Conservation (phyloP, 202 grass and related monocot genomes). For the Setaria italica region DNA sequence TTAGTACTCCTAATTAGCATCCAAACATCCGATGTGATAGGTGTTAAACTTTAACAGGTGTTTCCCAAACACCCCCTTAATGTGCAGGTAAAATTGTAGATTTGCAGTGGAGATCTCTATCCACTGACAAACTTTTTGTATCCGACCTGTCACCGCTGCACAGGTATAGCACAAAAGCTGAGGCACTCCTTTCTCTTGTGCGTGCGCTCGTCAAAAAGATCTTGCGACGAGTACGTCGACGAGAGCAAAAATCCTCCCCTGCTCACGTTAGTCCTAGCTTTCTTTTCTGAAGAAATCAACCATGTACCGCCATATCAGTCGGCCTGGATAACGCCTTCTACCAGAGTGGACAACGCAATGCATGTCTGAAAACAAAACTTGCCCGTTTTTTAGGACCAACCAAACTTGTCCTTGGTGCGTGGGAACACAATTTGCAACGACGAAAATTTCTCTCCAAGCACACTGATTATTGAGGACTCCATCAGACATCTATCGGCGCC, state of each 20-base stretch:
- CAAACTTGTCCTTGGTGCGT: conserved; percentile 17
- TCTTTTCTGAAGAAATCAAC: background rate
- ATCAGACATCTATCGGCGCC: background rate
- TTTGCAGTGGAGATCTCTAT: background rate
- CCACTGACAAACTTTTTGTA: background rate
- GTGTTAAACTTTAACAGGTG: too few relatives aligned
- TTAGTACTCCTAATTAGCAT: too few relatives aligned
- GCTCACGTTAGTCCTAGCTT: background rate
- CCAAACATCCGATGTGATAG: too few relatives aligned
- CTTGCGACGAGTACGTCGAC: background rate
- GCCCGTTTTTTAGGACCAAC: background rate
- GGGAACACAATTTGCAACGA: background rate
- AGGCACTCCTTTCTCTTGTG: background rate
- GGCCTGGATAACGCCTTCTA: conserved; percentile 23
- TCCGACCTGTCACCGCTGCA: background rate
- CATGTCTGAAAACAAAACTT: conserved; percentile 28
- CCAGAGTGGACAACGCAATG: background rate
- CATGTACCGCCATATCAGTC: conserved; percentile 21
- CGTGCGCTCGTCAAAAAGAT: conserved; percentile 6
- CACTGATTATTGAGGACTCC: background rate
- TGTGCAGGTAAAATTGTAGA: background rate
- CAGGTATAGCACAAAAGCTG: background rate
- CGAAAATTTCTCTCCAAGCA: background rate
- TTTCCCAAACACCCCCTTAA: too few relatives aligned
- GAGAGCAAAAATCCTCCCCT: too few relatives aligned